Evolutionary conservation across 164 flowering plant species (phyloP).

Genomic region (Akebia trifoliata): DNA sequence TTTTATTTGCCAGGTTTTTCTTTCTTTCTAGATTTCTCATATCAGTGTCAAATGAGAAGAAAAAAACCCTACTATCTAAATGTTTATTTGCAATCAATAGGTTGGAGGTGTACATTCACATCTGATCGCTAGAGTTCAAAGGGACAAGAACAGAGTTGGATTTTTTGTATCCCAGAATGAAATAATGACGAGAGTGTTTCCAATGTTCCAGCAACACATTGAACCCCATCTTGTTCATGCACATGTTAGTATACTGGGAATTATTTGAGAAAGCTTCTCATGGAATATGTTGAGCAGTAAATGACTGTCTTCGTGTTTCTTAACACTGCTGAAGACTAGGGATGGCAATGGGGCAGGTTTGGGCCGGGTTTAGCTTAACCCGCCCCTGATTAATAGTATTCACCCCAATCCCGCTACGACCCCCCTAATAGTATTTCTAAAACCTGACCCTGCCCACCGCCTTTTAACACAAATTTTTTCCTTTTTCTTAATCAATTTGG

Average conservation of each 20-base stretch:
- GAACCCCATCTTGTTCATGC: slow-evolving; percentile 99
- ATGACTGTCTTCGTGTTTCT: too few relatives aligned
- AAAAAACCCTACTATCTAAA: slow-evolving; percentile 2
- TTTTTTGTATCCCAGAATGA: slow-evolving; percentile 81
- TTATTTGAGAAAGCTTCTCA: neutral
- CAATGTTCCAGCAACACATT: slow-evolving; percentile 95
- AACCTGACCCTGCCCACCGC: too few relatives aligned
- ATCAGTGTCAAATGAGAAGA: neutral
- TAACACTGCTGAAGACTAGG: too few relatives aligned
- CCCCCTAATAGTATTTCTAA: too few relatives aligned
- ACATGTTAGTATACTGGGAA: slow-evolving; percentile 59
- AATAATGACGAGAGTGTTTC: slow-evolving; percentile 92
- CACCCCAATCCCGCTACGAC: too few relatives aligned
- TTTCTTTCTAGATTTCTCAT: neutral
- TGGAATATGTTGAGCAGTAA: too few relatives aligned
- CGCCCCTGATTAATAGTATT: too few relatives aligned
- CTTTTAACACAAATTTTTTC: too few relatives aligned
- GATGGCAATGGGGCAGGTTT: too few relatives aligned
- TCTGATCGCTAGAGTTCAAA: slow-evolving; percentile 91
- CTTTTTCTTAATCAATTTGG: too few relatives aligned
- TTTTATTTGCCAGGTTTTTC: slow-evolving; percentile 10
- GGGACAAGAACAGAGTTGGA: slow-evolving; percentile 86
- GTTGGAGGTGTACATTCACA: slow-evolving; percentile 99
- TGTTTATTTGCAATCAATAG: slow-evolving; percentile 34
- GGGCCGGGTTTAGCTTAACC: too few relatives aligned